Evolutionary conservation across 108 stramenopile genomes (phyloP), one percentile per base, ranked within the genome.

Genomic region (Cyclotella baltica): DNA sequence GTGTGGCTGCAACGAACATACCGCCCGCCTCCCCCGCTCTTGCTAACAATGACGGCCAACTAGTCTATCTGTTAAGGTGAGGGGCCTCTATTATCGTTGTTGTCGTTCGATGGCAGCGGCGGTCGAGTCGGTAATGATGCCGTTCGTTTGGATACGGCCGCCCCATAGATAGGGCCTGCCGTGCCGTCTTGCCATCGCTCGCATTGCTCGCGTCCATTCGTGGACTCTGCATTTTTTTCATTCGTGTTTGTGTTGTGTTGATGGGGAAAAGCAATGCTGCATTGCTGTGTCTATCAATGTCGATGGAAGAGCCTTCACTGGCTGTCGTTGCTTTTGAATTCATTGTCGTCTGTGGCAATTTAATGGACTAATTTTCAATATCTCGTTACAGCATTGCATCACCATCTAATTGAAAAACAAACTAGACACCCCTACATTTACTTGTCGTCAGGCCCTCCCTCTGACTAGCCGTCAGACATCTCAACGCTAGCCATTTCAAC

Each of bases 171-270:
- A n/a, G n/a, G n/a, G n/a, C n/a, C n/a, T n/a, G n/a, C n/a, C n/a
- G n/a, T n/a, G n/a, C n/a, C 52, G 69, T 70, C 69, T 70, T 70
- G 69, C 69, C 69, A 66, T 66, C 63, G 73, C 62, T 70, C 69
- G 69, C 56, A 25, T 70, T 70, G 40, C 48, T 56, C 53, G 53
- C 53, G 33, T 25, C 35, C 63, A 40, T 18, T 68, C 48, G 46
- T 68, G 46, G 48, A 22, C 34, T 51, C n/a, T n/a, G n/a, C n/a
- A n/a, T 55, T 46, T 51, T 51, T 25, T 70, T 33, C 34, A 33
- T 38, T 55, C 23, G 51, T 56, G 52, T 37, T 35, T 52, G 29
- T 68, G 64, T 22, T 13, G 48, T 52, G 3, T 25, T 52, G 2
- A 23, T n/a, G 47, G 27, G 18, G 22, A 18, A 51, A 31, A 15